phyloP scores from a whole-genome alignment of 1,284 basidiomycete genomes.

The Ustilago trichophora region DNA sequence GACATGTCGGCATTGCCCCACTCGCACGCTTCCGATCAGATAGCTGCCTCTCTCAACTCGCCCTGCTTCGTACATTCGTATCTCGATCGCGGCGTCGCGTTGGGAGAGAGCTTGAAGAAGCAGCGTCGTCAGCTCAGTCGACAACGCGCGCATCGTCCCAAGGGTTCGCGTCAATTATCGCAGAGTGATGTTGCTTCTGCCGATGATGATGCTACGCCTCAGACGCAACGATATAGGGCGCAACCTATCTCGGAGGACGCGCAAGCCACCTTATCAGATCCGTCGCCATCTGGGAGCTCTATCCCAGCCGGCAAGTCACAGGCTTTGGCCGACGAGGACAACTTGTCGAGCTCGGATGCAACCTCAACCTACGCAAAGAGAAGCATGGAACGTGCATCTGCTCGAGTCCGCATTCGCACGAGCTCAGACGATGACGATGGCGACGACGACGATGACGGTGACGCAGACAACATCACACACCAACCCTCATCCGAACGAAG shows the following conservation, averaged over 20 bases:
- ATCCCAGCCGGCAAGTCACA: background rate
- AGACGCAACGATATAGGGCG: background rate
- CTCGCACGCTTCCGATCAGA: conserved; percentile 13
- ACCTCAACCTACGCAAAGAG: conserved; percentile 4
- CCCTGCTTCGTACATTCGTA: conserved; percentile 59
- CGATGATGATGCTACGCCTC: conserved; percentile 18
- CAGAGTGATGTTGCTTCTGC: conserved; percentile 31
- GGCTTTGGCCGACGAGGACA: conserved; percentile 10
- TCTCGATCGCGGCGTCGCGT: conserved; percentile 46
- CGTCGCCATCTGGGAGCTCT: background rate
- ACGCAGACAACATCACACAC: conserved; percentile 30
- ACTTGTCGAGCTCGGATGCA: conserved; percentile 14
- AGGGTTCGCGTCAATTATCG: conserved; percentile 1
- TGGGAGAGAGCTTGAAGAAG: conserved; percentile 45
- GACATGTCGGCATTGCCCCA: conserved; percentile 38
- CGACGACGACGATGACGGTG: conserved; percentile 29
- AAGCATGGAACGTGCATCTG: conserved; percentile 13
- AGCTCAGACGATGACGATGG: conserved; percentile 43
- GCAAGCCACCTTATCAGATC: background rate
- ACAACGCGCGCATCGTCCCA: conserved; percentile 16
- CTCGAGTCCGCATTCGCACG: conserved; percentile 26
- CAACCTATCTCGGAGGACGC: conserved; percentile 1
- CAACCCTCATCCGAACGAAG: conserved; percentile 23
- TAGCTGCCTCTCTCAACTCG: conserved; percentile 21
- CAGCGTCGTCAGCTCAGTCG: conserved; percentile 34